Percentiles rank a stretch among this genome's conserved stretches.
These are phyloP conservation scores for Larix kaempferi DNA, from an alignment of 75 land plant genomes.

Conservation along the genomic window DNA sequence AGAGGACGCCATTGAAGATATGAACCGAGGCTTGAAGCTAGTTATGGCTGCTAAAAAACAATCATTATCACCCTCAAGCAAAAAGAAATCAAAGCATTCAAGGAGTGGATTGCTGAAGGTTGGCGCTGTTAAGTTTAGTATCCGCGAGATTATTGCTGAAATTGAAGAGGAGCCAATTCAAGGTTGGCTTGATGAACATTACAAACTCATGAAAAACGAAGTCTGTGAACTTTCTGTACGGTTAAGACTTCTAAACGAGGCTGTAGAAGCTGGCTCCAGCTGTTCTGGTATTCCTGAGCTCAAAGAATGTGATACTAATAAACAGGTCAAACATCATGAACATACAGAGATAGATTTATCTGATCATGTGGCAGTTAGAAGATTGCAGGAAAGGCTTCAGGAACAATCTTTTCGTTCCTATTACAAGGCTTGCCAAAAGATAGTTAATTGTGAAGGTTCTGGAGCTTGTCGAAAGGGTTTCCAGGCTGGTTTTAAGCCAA, in stretches of 20 bases:
- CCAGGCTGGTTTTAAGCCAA: conserved; percentile 83
- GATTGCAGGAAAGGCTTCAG: conserved; percentile 58
- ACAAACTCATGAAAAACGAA: conserved; percentile 70
- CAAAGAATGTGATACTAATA: conserved; percentile 33
- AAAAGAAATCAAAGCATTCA: too few relatives aligned
- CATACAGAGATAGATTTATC: conserved; percentile 53
- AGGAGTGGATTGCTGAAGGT: conserved; percentile 39
- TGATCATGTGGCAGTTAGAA: conserved; percentile 36
- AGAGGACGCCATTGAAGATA: too few relatives aligned
- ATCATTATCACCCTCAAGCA: too few relatives aligned
- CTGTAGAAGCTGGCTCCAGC: conserved; percentile 20
- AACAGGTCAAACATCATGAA: conserved; percentile 19
- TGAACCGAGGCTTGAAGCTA: too few relatives aligned
- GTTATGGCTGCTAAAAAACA: too few relatives aligned
- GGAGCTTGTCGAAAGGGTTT: conserved; percentile 71
- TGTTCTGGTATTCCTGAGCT: conserved; percentile 30
- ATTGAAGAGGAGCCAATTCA: conserved; percentile 99
- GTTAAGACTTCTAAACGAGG: conserved; percentile 68
- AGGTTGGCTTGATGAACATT: conserved; percentile 99
- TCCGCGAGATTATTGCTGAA: conserved; percentile 61
- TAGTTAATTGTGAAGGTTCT: conserved; percentile 64
- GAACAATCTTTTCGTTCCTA: conserved; percentile 72
- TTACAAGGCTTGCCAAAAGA: conserved; percentile 66
- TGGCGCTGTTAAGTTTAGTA: conserved; percentile 34
- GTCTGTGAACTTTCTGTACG: conserved; percentile 71